phyloP scores from a whole-genome alignment of 768 basidiomycete genomes.

The Lentinula detonsa region DNA sequence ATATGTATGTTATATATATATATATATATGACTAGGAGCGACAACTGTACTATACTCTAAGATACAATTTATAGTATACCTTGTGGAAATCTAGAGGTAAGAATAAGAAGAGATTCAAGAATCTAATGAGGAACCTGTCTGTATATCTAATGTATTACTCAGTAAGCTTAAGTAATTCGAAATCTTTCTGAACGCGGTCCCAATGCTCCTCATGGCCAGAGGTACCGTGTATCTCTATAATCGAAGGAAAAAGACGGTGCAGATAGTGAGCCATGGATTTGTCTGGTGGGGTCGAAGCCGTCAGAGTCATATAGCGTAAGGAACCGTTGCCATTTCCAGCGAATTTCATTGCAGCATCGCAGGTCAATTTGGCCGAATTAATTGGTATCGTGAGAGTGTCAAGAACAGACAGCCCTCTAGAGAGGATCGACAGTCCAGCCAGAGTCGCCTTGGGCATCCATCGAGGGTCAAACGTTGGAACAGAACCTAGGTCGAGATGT shows the following conservation, averaged over 20 bases:
- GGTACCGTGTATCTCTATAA: conserved; percentile 29
- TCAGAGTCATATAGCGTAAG: conserved; percentile 29
- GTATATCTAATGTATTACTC: not conserved
- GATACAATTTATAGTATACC: not conserved
- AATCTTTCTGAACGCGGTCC: conserved; percentile 9
- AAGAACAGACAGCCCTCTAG: conserved; percentile 20
- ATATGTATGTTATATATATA: not conserved
- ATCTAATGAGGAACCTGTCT: not conserved
- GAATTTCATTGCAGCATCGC: not conserved
- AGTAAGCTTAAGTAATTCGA: not conserved
- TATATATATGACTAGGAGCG: not conserved
- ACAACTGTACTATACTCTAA: not conserved
- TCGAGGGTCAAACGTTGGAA: conserved; percentile 16
- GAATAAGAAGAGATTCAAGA: no score
- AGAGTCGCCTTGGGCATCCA: conserved; percentile 19
- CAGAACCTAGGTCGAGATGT: conserved; percentile 33
- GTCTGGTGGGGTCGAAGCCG: conserved; percentile 23
- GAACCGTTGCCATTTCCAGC: conserved; percentile 10
- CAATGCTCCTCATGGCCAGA: conserved; percentile 25
- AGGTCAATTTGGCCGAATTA: conserved; percentile 10
- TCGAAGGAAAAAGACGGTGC: conserved; percentile 30
- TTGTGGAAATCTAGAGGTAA: no score
- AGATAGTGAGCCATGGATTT: conserved; percentile 22
- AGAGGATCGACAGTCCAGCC: conserved; percentile 20
- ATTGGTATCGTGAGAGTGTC: conserved; percentile 25